Percentiles rank a stretch among this genome's conserved stretches.
Conservation (phyloP, 2,329 filamentous ascomycete genomes). For the Aspergillus pseudoglaucus region DNA sequence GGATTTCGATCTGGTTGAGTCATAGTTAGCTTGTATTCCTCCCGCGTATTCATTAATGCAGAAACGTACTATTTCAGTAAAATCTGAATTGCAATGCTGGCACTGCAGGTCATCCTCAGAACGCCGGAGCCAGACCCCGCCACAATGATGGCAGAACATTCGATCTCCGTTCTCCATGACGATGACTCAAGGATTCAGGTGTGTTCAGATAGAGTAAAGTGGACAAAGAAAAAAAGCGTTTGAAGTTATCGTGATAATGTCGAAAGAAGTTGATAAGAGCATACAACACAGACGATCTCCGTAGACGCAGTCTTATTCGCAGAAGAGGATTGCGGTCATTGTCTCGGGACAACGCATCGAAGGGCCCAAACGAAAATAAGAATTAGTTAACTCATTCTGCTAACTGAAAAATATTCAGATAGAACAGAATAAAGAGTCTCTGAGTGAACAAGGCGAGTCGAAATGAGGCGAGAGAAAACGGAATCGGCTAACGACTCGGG, state of each 20-base stretch:
- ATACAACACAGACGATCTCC: too few relatives aligned
- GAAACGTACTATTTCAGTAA: slow-evolving; percentile 73
- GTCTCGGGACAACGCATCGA: background rate
- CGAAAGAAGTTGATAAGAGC: background rate
- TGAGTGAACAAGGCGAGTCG: background rate
- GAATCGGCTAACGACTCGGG: too few relatives aligned
- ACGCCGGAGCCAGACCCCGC: slow-evolving; percentile 72
- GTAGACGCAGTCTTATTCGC: background rate
- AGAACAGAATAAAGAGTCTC: background rate
- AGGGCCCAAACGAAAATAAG: too few relatives aligned
- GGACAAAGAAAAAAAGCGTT: background rate
- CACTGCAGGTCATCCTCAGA: slow-evolving; percentile 61
- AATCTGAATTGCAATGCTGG: slow-evolving; percentile 69
- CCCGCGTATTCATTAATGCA: background rate
- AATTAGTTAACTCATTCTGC: too few relatives aligned
- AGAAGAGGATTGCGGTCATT: background rate
- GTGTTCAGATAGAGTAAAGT: background rate
- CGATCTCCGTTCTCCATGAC: slow-evolving; percentile 52
- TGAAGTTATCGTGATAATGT: background rate
- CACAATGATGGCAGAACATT: slow-evolving; percentile 79
- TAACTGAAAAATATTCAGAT: background rate
- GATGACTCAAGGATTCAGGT: slow-evolving; percentile 1
- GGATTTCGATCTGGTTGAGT: slow-evolving; percentile 24
- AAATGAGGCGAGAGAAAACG: background rate
- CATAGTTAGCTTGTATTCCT: slow-evolving; percentile 2